Evolutionary conservation across 169 alveolate species (phyloP), one percentile per base, ranked within the genome.

Genomic region (Plasmodium billcollinsi): DNA sequence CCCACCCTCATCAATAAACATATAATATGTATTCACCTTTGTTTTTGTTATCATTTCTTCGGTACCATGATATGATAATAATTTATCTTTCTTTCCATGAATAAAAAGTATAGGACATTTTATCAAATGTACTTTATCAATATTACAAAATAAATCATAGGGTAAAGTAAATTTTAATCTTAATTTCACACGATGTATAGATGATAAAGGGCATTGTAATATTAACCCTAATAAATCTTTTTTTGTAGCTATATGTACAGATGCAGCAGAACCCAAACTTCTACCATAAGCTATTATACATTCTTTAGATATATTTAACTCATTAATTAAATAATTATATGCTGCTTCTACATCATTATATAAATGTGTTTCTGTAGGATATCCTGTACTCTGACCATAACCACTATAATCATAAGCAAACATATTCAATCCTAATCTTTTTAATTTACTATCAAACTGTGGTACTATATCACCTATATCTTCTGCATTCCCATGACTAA

Each of bases 1-100:
- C 0, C 78, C 78, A 4, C 94, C 97, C 33, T 89, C 95, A 50
- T 93, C 90, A 15, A 94, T 90, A 86, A 93, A 91, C 75, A 78
- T 56, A 73, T 74, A 92, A 88, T 93, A 94, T 8, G 93, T 95
- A 71, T 85, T 85, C 2, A 89, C 94, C 6, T 88, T 83, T n/a
- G 93, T 88, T 50, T 62, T 85, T 12, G 21, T 67, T 24, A 91
- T 76, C 95, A 94, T 93, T 73, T 88, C 92, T 18, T 67, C 78
- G 8, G 96, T 93, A 56, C 92, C 85, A 8, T 62, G 56, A 49
- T 93, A 83, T 12, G 99, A 97, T 1, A 97, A 95, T 47, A 97
- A 89, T 74, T 96, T 98, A 93, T 97, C 99, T 65, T 95, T 93
- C 45, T 96, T 96, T 24, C 98, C 98, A 88, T 97, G 99, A 26